Evolutionary conservation across 163 green algal genomes (phyloP), one percentile per base, ranked within the genome.

Genomic region (Scenedesmus sp.): DNA sequence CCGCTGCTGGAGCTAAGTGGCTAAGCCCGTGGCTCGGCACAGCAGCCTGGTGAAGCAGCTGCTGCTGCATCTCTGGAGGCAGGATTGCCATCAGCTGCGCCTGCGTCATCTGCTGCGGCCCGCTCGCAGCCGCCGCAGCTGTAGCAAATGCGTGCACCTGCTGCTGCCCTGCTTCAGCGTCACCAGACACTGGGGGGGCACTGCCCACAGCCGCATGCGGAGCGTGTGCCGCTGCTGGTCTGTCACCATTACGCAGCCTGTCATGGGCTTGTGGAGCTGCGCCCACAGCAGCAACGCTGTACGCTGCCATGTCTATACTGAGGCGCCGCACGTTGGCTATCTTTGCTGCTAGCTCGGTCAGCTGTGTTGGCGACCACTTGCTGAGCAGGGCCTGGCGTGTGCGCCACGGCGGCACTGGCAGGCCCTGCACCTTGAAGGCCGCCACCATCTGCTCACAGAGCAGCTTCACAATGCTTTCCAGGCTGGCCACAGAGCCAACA

Each of bases 381-480:
- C 68, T 92, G 22, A 96, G 86, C 88, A 96, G 92, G 10, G 94
- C 94, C 46, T 91, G 82, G 46, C 89, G 82, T 7, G 93, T 94
- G 83, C 94, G 93, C 94, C 94, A 96, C 26, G 94, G 94, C 5
- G 94, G 94, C 88, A 96, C 87, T 24, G 93, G 78, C 73, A 93
- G 80, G 5, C 91, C 92, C 30, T 91, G 89, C 16, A 79, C 46
- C 22, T 72, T 68, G 56, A 96, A 96, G 15, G 90, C 91, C 0
- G 51, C 73, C 2, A 93, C 92, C 90, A 95, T 94, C 93, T 95
- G 91, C 4, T 89, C 83, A 40, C 91, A 90, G 86, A 96, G 44
- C 81, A 96, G 70, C 80, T 53, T 44, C 70, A 96, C 93, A 6
- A 90, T 33, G 9, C 82, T 89, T 12, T 94, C 89, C 44, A 96